Conservation (phyloP, 164 flowering plant genomes). For the Brasenia schreberi region DNA sequence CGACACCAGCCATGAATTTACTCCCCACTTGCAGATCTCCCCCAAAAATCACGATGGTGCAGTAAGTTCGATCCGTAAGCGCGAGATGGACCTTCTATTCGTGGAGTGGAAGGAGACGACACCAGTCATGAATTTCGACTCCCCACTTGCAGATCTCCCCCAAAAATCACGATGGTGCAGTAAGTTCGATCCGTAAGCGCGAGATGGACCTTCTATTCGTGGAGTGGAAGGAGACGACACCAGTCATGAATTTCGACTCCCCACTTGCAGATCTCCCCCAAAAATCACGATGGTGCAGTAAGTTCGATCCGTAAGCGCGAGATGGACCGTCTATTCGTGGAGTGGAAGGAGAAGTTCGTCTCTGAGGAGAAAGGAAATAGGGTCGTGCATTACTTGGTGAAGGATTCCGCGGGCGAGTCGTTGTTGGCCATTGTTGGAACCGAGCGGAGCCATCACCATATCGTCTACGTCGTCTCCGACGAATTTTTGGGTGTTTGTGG, state of each 20-base stretch:
- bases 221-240: constrained; percentile 98
- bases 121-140: too few species aligned
- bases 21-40: too few species aligned
- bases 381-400: constrained; percentile 83
- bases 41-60: too few species aligned
- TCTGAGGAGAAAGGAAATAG: constrained; percentile 89
- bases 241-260: too few species aligned
- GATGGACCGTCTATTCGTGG: constrained; percentile 47
- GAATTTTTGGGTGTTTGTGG: constrained; percentile 56
- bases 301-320: too few species aligned
- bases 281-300: too few species aligned
- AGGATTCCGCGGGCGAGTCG: constrained; percentile 74
- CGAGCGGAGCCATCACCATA: constrained; percentile 97
- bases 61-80: too few species aligned
- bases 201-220: constrained; percentile 35
- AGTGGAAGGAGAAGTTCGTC: constrained; percentile 89
- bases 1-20: too few species aligned
- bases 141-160: too few species aligned
- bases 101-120: constrained; percentile 70
- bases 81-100: constrained; percentile 26
- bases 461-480: constrained; percentile 89
- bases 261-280: too few species aligned
- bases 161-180: too few species aligned
- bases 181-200: too few species aligned
- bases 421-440: constrained; percentile 90